Conservation (phyloP, 352 stramenopile species). For the Globisporangium nunn region DNA sequence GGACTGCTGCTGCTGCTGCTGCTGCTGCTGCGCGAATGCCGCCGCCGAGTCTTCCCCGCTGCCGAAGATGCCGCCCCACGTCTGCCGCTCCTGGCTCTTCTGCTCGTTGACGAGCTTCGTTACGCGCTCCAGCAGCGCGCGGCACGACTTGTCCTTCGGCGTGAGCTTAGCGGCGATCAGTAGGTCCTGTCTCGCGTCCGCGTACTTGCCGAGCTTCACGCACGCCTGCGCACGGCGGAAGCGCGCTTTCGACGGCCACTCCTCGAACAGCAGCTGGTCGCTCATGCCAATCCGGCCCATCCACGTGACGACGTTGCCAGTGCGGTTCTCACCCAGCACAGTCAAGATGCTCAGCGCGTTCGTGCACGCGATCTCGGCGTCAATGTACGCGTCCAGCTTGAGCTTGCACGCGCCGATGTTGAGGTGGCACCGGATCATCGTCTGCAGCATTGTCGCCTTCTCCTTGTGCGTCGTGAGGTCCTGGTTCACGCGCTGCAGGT, state of each 20-base stretch:
- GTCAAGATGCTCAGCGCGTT: slow-evolving; percentile 79
- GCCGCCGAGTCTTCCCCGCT: slow-evolving; percentile 7
- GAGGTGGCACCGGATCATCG: slow-evolving; percentile 85
- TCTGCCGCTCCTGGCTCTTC: slow-evolving; percentile 71
- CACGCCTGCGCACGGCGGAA: slow-evolving; percentile 78
- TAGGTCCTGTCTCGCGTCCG: slow-evolving; percentile 71
- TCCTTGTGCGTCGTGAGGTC: slow-evolving; percentile 77
- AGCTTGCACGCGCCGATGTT: slow-evolving; percentile 85
- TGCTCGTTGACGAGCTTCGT: slow-evolving; percentile 65
- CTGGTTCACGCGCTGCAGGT: slow-evolving; percentile 73
- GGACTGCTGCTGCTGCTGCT: slow-evolving; percentile 7
- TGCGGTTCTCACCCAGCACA: slow-evolving; percentile 65
- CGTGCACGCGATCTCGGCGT: slow-evolving; percentile 75
- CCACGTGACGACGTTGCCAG: slow-evolving; percentile 78
- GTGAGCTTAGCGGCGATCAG: slow-evolving; percentile 73
- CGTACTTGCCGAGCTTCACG: slow-evolving; percentile 66
- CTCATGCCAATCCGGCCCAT: slow-evolving; percentile 75
- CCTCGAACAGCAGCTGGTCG: slow-evolving; percentile 76
- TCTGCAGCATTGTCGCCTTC: slow-evolving; percentile 82
- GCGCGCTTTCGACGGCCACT: slow-evolving; percentile 81
- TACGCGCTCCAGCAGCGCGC: slow-evolving; percentile 63
- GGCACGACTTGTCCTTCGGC: slow-evolving; percentile 77
- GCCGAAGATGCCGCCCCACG: slow-evolving; percentile 75
- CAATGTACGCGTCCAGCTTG: slow-evolving; percentile 51
- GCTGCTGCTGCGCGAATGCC: slow-evolving; percentile 14